Percentiles rank a stretch among this genome's conserved stretches.
Conservation (phyloP, 2,329 filamentous ascomycete genomes). For the Verticillium klebahnii region DNA sequence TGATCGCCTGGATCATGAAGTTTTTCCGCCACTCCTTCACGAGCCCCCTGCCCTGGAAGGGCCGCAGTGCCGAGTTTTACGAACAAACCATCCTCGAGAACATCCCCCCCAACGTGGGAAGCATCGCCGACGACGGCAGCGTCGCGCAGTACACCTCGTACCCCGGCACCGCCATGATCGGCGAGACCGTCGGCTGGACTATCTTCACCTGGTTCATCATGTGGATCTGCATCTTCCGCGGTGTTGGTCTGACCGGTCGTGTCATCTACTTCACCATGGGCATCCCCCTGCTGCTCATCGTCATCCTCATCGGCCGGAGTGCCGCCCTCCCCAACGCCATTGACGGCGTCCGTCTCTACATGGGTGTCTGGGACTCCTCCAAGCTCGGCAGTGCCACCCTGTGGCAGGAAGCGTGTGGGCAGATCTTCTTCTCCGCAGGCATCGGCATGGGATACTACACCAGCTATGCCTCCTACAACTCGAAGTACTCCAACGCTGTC, state of each 20-base stretch:
- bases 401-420: conserved; percentile 51
- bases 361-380: conserved; percentile 33
- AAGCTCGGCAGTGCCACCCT: conserved; percentile 41
- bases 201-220: conserved; percentile 52
- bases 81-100: conserved; percentile 5
- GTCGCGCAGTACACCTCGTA: conserved; percentile 38
- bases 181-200: conserved; percentile 50
- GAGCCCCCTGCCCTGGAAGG: conserved; percentile 47
- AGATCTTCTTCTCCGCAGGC: conserved; percentile 29
- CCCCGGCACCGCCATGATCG: conserved; percentile 36
- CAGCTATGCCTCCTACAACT: conserved; percentile 50
- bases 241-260: conserved; percentile 48
- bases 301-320: conserved; percentile 45
- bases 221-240: conserved; percentile 53
- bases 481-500: conserved; percentile 47
- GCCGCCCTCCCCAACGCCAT: conserved; percentile 46
- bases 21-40: conserved; percentile 50
- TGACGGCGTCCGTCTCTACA: conserved; percentile 41
- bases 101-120: conserved; percentile 24
- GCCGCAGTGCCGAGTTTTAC: conserved; percentile 37
- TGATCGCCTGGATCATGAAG: conserved; percentile 50
- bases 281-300: conserved; percentile 47
- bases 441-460: conserved; percentile 49
- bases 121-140: conserved; percentile 22
- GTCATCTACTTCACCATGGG: conserved; percentile 56